These are phyloP conservation scores for Phytophthora sansomeana DNA, from an alignment of 352 stramenopile species.

Conservation along the genomic window DNA sequence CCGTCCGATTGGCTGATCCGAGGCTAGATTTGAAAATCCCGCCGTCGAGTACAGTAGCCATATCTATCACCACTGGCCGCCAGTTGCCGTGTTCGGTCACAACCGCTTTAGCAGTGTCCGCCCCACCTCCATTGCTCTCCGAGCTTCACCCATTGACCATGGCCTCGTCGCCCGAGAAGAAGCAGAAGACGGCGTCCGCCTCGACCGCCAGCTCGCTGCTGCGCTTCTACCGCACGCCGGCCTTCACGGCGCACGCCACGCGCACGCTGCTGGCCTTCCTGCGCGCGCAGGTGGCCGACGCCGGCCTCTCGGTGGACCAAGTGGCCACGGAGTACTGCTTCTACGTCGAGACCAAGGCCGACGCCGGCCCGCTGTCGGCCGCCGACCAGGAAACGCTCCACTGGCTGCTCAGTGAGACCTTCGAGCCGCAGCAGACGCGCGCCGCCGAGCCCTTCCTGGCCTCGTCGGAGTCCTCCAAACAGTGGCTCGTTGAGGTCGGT, in stretches of 20 bases:
- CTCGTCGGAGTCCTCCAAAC: slow-evolving; percentile 14
- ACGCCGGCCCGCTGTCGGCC: slow-evolving; percentile 44
- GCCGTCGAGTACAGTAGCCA: slow-evolving; percentile 6
- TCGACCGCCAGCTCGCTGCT: slow-evolving; percentile 47
- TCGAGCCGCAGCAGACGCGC: slow-evolving; percentile 91
- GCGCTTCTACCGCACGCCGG: slow-evolving; percentile 82
- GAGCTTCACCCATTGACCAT: slow-evolving; percentile 41
- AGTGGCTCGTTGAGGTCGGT: slow-evolving; percentile 96
- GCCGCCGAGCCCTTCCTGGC: slow-evolving; percentile 63
- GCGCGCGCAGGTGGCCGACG: slow-evolving; percentile 35
- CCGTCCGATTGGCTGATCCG: slow-evolving; percentile 6
- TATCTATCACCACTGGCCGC: slow-evolving; percentile 16
- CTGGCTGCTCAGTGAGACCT: slow-evolving; percentile 98
- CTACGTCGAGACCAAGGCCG: slow-evolving; percentile 91
- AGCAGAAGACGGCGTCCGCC: slow-evolving; percentile 63
- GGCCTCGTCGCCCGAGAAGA: slow-evolving; percentile 64
- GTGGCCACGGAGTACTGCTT: slow-evolving; percentile 97
- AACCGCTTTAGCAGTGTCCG: slow-evolving; percentile 38
- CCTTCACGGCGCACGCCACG: slow-evolving; percentile 71
- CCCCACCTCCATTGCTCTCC: slow-evolving; percentile 8
- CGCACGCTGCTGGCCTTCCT: slow-evolving; percentile 60
- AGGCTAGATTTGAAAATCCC: background rate
- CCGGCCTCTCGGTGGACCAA: slow-evolving; percentile 45
- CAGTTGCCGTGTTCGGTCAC: slow-evolving; percentile 20
- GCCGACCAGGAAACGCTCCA: slow-evolving; percentile 84